Conservation (phyloP, 306 rosid species). For the Malus sieversii region DNA sequence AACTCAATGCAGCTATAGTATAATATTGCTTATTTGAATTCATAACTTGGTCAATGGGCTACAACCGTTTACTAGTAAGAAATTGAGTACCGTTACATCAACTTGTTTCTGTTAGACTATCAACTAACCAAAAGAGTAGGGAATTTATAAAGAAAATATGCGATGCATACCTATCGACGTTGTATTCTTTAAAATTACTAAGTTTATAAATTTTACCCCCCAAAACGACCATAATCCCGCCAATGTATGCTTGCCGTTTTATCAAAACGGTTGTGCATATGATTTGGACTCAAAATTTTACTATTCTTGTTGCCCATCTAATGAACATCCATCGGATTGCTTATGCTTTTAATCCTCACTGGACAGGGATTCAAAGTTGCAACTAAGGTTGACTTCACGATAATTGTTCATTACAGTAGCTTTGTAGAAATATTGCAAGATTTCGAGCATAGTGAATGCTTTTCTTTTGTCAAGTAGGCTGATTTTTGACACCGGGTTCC, state of each 20-base stretch:
- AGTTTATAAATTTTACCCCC: neutral
- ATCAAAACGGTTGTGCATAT: neutral
- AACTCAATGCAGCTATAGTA: neutral
- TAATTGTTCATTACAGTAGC: neutral
- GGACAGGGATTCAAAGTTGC: too few species aligned
- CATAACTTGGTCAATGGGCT: neutral
- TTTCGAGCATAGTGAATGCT: constrained; percentile 6
- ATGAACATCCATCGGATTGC: neutral
- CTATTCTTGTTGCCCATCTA: neutral
- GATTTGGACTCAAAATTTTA: neutral
- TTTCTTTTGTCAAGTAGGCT: neutral
- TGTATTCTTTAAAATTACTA: too few species aligned
- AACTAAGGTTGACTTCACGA: neutral
- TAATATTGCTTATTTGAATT: neutral
- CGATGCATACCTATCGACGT: neutral
- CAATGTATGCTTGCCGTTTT: neutral
- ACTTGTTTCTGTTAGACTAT: neutral
- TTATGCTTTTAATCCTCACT: neutral
- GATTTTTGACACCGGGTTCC: neutral
- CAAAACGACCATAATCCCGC: neutral
- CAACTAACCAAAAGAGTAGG: neutral
- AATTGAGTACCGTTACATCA: neutral
- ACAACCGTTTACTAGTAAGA: neutral
- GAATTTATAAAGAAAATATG: neutral
- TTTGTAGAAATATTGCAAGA: neutral